phyloP scores from a whole-genome alignment of 345 rosid genomes.

The Linum tenue region DNA sequence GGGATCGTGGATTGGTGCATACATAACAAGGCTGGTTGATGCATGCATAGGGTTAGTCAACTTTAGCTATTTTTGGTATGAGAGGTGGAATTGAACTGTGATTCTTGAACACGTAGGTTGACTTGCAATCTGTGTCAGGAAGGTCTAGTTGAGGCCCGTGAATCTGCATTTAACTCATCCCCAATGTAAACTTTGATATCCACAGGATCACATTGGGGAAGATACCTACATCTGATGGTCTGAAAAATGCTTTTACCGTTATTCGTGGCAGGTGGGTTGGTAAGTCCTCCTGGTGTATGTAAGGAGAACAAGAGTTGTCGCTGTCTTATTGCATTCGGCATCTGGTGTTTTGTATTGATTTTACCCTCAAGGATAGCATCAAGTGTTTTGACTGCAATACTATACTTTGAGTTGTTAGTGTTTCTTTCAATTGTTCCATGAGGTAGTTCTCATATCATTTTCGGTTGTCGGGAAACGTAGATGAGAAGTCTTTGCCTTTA shows the following conservation, averaged over 20 bases:
- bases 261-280: constrained; percentile 92
- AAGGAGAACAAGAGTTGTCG: constrained; percentile 17
- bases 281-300: constrained; percentile 42
- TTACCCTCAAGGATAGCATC: background rate
- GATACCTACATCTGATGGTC: constrained; percentile 84
- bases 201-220: constrained; percentile 97
- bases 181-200: constrained; percentile 32
- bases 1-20: too few species aligned
- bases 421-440: background rate
- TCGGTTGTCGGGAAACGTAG: background rate
- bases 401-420: background rate
- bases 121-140: constrained; percentile 16
- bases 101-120: constrained; percentile 12
- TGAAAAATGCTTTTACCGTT: constrained; percentile 73
- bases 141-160: background rate
- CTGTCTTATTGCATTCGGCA: constrained; percentile 2
- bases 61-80: too few species aligned
- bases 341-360: constrained; percentile 13
- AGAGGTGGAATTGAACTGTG: constrained; percentile 2
- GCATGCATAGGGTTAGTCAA: too few species aligned
- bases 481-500: background rate
- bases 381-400: background rate
- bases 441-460: background rate
- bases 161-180: constrained; percentile 15
- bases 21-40: too few species aligned